Percentiles rank a stretch among this genome's conserved stretches.
These are phyloP conservation scores for Asterophora lycoperdoides DNA, from an alignment of 768 basidiomycete species.

Conservation along the genomic window DNA sequence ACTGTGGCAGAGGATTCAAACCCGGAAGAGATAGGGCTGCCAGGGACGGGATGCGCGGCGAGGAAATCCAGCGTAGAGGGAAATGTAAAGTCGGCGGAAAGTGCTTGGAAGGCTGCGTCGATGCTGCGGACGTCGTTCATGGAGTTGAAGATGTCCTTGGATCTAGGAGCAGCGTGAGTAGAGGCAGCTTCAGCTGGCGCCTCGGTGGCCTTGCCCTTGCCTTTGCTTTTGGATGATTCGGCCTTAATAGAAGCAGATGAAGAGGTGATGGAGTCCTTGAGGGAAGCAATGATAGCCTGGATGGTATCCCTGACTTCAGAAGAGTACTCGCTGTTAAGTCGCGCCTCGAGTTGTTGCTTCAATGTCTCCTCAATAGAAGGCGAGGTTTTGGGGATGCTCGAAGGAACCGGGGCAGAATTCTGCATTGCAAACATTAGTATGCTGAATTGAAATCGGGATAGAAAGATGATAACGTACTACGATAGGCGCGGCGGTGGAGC, in stretches of 20 bases:
- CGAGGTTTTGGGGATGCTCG: slow-evolving; percentile 1
- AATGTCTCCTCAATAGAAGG: slow-evolving; percentile 12
- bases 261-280: slow-evolving; percentile 17
- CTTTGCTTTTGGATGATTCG: slow-evolving; percentile 23
- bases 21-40: slow-evolving; percentile 16
- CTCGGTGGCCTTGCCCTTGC: slow-evolving; percentile 31
- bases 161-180: slow-evolving; percentile 17
- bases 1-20: slow-evolving; percentile 21
- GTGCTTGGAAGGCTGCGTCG: slow-evolving; percentile 35
- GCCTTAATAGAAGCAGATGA: slow-evolving; percentile 3
- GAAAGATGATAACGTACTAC: not conserved
- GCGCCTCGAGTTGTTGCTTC: slow-evolving; percentile 29
- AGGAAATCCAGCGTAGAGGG: slow-evolving; percentile 39
- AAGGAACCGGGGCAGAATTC: not conserved
- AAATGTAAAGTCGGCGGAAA: slow-evolving; percentile 36
- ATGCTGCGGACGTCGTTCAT: slow-evolving; percentile 38
- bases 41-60: slow-evolving; percentile 27
- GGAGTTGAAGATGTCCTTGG: slow-evolving; percentile 29
- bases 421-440: not conserved
- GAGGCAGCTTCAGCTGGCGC: slow-evolving; percentile 11
- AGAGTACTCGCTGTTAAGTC: slow-evolving; percentile 26
- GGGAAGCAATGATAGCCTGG: slow-evolving; percentile 35
- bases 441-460: not conserved
- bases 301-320: slow-evolving; percentile 37
- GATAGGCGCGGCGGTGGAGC: no score